phyloP scores from a whole-genome alignment of 2,329 filamentous ascomycete genomes.

The Gaeumannomyces tritici region DNA sequence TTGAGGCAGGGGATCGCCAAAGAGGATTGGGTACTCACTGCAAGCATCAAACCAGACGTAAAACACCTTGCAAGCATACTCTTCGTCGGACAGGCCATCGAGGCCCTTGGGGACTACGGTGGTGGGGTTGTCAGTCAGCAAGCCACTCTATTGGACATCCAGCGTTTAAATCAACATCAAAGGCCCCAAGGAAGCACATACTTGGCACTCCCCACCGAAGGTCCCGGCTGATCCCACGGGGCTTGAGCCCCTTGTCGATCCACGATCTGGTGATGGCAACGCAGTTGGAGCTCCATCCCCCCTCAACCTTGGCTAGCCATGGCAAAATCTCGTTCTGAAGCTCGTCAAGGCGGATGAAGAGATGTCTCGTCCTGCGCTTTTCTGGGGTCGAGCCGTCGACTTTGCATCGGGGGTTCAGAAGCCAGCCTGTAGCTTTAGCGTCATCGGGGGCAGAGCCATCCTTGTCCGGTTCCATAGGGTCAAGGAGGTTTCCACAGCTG shows the following conservation, averaged over 20 bases:
- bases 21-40: constrained; percentile 30
- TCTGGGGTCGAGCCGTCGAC: constrained; percentile 74
- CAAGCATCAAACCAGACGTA: constrained; percentile 60
- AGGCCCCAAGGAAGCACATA: neutral
- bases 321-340: constrained; percentile 60
- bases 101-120: neutral
- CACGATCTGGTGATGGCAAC: constrained; percentile 69
- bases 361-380: constrained; percentile 65
- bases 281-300: constrained; percentile 68
- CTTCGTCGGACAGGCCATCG: constrained; percentile 30
- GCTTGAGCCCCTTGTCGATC: constrained; percentile 75
- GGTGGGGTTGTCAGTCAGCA: neutral
- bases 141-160: neutral
- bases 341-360: constrained; percentile 80
- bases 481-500: constrained; percentile 62
- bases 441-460: neutral
- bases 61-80: constrained; percentile 59
- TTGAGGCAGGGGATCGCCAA: neutral
- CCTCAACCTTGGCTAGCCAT: constrained; percentile 31
- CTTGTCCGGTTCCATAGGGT: constrained; percentile 46
- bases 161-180: neutral
- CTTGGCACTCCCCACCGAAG: constrained; percentile 72
- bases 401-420: constrained; percentile 85
- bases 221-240: constrained; percentile 84
- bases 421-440: constrained; percentile 4